Conservation (phyloP, 257 asterid genomes). For the Solanum okadae region DNA sequence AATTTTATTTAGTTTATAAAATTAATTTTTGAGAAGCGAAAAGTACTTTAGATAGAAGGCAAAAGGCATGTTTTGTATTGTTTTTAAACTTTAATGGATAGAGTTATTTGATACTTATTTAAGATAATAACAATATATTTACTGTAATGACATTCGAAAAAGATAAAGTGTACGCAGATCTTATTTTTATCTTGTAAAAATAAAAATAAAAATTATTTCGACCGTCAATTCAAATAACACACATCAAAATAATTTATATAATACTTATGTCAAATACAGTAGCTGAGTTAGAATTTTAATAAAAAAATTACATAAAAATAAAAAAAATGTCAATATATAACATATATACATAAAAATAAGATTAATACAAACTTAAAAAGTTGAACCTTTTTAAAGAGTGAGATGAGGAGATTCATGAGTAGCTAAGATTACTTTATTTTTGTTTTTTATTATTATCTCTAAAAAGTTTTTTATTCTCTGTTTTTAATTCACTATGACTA, state of each 20-base stretch:
- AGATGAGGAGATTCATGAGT: slow-evolving; percentile 63
- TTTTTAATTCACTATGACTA: slow-evolving; percentile 10
- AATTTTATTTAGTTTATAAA: too few relatives aligned
- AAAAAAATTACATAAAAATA: too few relatives aligned
- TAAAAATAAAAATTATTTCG: neutral
- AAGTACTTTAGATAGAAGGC: neutral
- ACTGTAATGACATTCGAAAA: neutral
- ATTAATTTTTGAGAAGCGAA: neutral
- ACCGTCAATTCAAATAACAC: neutral
- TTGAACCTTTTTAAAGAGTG: slow-evolving; percentile 38
- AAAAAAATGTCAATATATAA: too few relatives aligned
- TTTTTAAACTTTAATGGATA: neutral
- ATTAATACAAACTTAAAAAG: slow-evolving; percentile 5
- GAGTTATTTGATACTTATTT: neutral
- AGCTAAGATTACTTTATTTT: slow-evolving; percentile 18
- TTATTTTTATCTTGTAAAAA: neutral
- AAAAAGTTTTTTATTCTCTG: neutral
- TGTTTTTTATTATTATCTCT: slow-evolving; percentile 2
- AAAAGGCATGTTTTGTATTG: neutral
- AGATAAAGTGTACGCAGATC: rapidly evolving
- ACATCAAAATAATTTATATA: neutral
- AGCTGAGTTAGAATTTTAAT: too few relatives aligned
- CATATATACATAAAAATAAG: neutral
- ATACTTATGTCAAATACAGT: neutral
- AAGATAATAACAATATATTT: neutral